Evolutionary conservation across 2,329 filamentous ascomycete species (phyloP), one percentile per base, ranked within the genome.

Genomic region (Penicillium sp.): DNA sequence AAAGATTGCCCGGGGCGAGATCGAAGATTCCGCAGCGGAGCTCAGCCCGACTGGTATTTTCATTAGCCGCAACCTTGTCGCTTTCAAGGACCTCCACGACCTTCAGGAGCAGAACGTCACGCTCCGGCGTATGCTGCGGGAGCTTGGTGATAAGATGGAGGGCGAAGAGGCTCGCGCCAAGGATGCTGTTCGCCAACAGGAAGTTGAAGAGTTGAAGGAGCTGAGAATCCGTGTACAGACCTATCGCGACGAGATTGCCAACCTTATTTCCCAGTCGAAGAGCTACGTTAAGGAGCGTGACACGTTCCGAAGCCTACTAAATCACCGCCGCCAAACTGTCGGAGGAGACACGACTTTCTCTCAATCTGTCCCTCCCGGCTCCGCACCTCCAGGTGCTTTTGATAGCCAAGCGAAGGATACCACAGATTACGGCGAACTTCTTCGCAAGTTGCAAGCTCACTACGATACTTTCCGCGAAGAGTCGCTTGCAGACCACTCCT

Each of bases 271-370:
- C 33, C 91, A 93, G 59, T 91, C 93, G 65, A 92, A 97, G 80
- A 96, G 92, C 75, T 97, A 96, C 75, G 92, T 95, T 74, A 92
- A 93, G 70, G 95, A 99, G 79, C 89, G 95, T 64, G 94, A 99
- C 74, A 97, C 97, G 87, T 98, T 97, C 88, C 89, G 94, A 25
- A 92, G 93, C 55, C 93, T 98, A 82, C 85, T 97, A 33, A 91
- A 94, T 67, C 91, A 95, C 64, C 84, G 87, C 60, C 86, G 87
- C 19, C 85, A 87, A 76, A 88, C 79, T 74, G 82, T 72, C 71
- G 84, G 72, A 73, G 84, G 72, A 73, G 85, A 74, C 45, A 84
- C 85, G 16, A 88, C 88, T 1, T 88, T 96, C 71, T 91, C 89
- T 1, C 87, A 89, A 68, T 91, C 90, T 19, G 79, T 90, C 35